Evolutionary conservation across 176 grass and related monocot species (phyloP).

Genomic region (Ananas comosus): DNA sequence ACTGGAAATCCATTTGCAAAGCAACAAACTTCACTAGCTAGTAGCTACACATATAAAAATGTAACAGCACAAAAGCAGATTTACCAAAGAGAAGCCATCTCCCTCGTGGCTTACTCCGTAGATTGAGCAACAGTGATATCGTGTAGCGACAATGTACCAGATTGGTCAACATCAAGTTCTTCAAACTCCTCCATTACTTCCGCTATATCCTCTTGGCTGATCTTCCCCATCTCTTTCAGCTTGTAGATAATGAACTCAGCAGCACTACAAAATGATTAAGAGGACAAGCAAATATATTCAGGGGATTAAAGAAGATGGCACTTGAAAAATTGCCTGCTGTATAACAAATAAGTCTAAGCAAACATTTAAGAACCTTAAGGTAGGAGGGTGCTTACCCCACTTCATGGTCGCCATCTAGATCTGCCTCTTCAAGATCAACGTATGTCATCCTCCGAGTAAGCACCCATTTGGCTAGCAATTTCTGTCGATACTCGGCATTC

Average conservation of each 20-base stretch:
- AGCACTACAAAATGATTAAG: slow-evolving; percentile 41
- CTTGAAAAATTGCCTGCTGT: too few relatives aligned
- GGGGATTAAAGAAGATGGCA: too few relatives aligned
- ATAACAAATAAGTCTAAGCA: too few relatives aligned
- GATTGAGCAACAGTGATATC: slow-evolving; percentile 55
- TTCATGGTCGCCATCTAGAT: slow-evolving; percentile 45
- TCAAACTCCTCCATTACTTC: slow-evolving; percentile 76
- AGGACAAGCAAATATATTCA: too few relatives aligned
- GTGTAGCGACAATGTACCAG: slow-evolving; percentile 44
- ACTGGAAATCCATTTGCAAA: neutral
- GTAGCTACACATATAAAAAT: neutral
- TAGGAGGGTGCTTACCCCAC: slow-evolving; percentile 48
- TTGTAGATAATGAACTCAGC: slow-evolving; percentile 94
- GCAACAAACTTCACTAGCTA: neutral
- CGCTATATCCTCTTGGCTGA: slow-evolving; percentile 76
- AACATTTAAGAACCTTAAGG: too few relatives aligned
- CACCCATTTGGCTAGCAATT: slow-evolving; percentile 76
- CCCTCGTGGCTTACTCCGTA: slow-evolving; percentile 1
- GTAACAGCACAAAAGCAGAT: neutral
- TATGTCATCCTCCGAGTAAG: slow-evolving; percentile 54
- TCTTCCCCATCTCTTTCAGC: slow-evolving; percentile 93
- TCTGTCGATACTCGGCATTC: slow-evolving; percentile 53
- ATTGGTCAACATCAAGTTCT: slow-evolving; percentile 71
- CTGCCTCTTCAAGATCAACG: slow-evolving; percentile 78
- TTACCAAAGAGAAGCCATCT: neutral